phyloP scores from a whole-genome alignment of 768 basidiomycete species.

The Phanerochaete sordida region DNA sequence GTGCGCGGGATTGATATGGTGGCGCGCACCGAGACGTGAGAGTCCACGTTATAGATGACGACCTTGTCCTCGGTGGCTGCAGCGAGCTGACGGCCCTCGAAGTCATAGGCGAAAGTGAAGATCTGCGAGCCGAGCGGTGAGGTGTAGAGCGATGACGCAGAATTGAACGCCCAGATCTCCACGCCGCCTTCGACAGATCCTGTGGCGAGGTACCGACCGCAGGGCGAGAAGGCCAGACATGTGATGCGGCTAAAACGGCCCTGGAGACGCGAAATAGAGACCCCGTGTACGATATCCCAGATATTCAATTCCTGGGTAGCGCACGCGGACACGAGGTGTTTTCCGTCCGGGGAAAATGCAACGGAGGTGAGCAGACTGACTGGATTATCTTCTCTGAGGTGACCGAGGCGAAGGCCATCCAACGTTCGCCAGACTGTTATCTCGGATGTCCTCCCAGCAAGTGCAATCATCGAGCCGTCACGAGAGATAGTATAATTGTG shows the following conservation, averaged over 20 bases:
- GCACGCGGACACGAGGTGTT: neutral
- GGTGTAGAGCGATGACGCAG: too few relatives aligned
- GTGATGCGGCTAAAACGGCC: neutral
- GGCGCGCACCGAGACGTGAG: neutral
- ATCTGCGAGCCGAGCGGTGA: neutral
- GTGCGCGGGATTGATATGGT: neutral
- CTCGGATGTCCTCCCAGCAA: neutral
- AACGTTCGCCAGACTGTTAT: neutral
- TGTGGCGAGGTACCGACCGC: too few relatives aligned
- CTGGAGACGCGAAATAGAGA: neutral
- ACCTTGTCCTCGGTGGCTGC: neutral
- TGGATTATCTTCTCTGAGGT: neutral
- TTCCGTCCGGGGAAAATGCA: neutral
- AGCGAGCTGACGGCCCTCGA: neutral
- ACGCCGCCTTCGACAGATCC: too few relatives aligned
- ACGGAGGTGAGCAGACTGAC: neutral
- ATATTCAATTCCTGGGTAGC: neutral
- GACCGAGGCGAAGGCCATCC: neutral
- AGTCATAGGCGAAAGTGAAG: neutral
- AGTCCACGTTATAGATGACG: neutral
- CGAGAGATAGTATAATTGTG: neutral
- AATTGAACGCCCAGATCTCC: too few relatives aligned
- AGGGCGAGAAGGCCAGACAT: constrained; percentile 3
- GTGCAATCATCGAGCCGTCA: neutral
- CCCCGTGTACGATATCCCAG: neutral